Evolutionary conservation across 108 stramenopile genomes (phyloP).

Genomic region (Nitzschia inconspicua): DNA sequence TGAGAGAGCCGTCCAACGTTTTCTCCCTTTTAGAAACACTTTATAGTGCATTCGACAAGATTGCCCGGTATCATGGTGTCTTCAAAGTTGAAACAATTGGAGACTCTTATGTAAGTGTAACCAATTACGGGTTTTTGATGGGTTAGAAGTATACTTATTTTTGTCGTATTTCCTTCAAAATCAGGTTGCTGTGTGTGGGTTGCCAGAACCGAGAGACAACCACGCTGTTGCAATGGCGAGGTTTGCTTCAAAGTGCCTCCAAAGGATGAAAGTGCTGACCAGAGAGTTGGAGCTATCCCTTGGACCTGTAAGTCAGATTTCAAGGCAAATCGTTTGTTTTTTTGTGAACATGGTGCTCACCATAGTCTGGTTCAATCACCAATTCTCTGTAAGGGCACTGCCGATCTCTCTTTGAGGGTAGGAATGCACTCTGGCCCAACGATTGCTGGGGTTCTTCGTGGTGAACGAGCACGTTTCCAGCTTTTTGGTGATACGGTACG

Average conservation of each 20-base stretch:
- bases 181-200: slow-evolving; percentile 17
- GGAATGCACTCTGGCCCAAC: slow-evolving; percentile 16
- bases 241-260: slow-evolving; percentile 20
- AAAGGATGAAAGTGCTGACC: slow-evolving; percentile 1
- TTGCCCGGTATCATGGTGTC: slow-evolving; percentile 7
- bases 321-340: no score
- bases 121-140: no score
- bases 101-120: slow-evolving; percentile 17
- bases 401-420: background rate
- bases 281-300: slow-evolving; percentile 8
- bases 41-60: slow-evolving; percentile 9
- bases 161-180: no score
- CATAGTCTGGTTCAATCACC: no score
- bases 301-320: no score
- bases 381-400: no score
- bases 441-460: slow-evolving; percentile 25
- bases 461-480: slow-evolving; percentile 24
- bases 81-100: slow-evolving; percentile 24
- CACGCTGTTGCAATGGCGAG: slow-evolving; percentile 19
- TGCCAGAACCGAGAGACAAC: slow-evolving; percentile 14
- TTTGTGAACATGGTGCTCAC: no score
- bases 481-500: slow-evolving; percentile 16
- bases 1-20: slow-evolving; percentile 18
- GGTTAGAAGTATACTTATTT: no score
- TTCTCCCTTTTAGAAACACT: slow-evolving; percentile 13